phyloP scores from a whole-genome alignment of 208 protist genomes.

The Leishmania lainsoni region DNA sequence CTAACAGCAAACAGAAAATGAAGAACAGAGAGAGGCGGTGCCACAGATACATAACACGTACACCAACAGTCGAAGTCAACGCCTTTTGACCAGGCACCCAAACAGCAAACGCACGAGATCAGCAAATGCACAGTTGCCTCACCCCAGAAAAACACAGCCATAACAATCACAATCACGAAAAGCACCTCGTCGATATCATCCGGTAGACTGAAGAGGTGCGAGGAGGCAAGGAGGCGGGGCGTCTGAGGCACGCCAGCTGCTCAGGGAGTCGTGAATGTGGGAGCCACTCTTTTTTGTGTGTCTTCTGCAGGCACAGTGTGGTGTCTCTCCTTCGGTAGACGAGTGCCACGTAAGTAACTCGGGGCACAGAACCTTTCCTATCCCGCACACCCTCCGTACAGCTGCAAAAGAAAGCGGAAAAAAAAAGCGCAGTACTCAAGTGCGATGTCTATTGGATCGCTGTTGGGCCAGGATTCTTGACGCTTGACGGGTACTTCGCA shows the following conservation, averaged over 20 bases:
- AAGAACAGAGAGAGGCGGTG: not conserved
- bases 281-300: too few species aligned
- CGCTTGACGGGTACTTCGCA: slow-evolving; percentile 85
- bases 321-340: not conserved
- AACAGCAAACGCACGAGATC: not conserved
- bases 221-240: not conserved
- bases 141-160: not conserved
- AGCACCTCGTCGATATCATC: not conserved
- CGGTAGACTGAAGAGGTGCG: not conserved
- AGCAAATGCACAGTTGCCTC: not conserved
- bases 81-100: not conserved
- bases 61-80: not conserved
- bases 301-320: not conserved
- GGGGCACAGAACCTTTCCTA: not conserved
- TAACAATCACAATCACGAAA: not conserved
- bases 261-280: not conserved
- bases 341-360: not conserved
- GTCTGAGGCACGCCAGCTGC: not conserved
- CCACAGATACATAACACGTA: not conserved
- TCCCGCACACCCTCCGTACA: not conserved
- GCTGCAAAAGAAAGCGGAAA: not conserved
- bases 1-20: not conserved
- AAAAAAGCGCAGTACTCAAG: not conserved
- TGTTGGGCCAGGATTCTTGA: slow-evolving; percentile 85
- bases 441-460: slow-evolving; percentile 65